These are phyloP conservation scores for Phytophthora uliginosa DNA, from an alignment of 352 stramenopile species.

Conservation along the genomic window DNA sequence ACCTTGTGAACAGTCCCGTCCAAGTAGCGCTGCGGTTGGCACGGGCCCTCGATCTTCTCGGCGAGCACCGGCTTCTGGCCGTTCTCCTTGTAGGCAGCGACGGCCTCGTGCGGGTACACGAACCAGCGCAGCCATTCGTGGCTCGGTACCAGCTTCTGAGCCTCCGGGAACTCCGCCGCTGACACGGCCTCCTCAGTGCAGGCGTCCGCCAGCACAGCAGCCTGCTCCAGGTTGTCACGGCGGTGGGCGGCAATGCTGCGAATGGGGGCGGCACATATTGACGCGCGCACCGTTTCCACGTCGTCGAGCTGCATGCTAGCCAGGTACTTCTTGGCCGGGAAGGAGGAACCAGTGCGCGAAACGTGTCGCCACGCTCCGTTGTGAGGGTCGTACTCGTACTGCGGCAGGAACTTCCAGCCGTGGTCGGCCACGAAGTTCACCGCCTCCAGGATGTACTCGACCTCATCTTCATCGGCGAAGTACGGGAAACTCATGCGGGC, in stretches of 20 bases:
- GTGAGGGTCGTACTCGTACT: constrained; percentile 96
- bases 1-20: constrained; percentile 25
- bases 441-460: constrained; percentile 95
- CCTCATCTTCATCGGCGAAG: constrained; percentile 83
- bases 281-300: constrained; percentile 30
- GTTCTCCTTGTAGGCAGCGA: constrained; percentile 30
- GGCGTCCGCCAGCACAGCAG: constrained; percentile 26
- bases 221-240: constrained; percentile 37
- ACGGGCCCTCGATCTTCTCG: constrained; percentile 40
- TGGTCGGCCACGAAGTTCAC: constrained; percentile 95
- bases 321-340: constrained; percentile 36
- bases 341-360: constrained; percentile 25
- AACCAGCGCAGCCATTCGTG: constrained; percentile 54
- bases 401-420: constrained; percentile 94
- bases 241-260: constrained; percentile 34
- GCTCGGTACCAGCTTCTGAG: constrained; percentile 27
- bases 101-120: constrained; percentile 46
- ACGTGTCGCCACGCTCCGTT: constrained; percentile 94
- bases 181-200: constrained; percentile 34
- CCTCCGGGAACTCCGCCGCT: constrained; percentile 12
- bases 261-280: constrained; percentile 24
- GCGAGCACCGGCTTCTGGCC: constrained; percentile 32
- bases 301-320: constrained; percentile 42
- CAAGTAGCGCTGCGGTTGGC: constrained; percentile 43
- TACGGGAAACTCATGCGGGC: constrained; percentile 95